phyloP scores from a whole-genome alignment of 2,329 filamentous ascomycete genomes.

The Raffaelea arxii region DNA sequence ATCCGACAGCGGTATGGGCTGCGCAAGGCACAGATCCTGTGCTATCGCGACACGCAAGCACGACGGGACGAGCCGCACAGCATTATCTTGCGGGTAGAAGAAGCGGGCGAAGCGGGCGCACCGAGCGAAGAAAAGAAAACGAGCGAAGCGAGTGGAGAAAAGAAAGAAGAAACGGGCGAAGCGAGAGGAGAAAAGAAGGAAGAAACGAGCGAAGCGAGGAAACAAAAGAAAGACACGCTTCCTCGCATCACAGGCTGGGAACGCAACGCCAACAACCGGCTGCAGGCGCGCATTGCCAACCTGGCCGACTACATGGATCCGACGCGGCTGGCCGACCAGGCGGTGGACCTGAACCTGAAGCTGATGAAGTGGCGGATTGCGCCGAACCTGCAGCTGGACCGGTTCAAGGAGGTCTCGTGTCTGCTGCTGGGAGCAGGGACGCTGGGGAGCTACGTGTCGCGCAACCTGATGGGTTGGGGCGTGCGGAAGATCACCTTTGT shows the following conservation, averaged over 20 bases:
- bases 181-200: too few relatives aligned
- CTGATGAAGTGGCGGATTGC: conserved; percentile 98
- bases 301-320: conserved; percentile 93
- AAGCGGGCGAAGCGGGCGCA: too few relatives aligned
- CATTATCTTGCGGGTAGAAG: conserved; percentile 62
- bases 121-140: too few relatives aligned
- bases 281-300: conserved; percentile 69
- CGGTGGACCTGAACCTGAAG: conserved; percentile 92
- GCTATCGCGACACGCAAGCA: conserved; percentile 76
- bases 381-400: conserved; percentile 76
- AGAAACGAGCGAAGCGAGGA: too few relatives aligned
- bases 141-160: too few relatives aligned
- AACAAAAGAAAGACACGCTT: too few relatives aligned
- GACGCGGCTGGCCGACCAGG: conserved; percentile 75
- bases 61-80: conserved; percentile 73
- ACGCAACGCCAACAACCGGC: conserved; percentile 66
- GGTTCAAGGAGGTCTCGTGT: conserved; percentile 83
- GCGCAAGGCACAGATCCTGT: conserved; percentile 70
- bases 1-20: conserved; percentile 74
- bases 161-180: too few relatives aligned
- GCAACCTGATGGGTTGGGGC: conserved; percentile 91
- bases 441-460: conserved; percentile 84
- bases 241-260: conserved; percentile 98
- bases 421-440: conserved; percentile 87
- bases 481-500: conserved; percentile 92